phyloP scores from a whole-genome alignment of 148 eudicot species.

The Rhododendron mucronatum region DNA sequence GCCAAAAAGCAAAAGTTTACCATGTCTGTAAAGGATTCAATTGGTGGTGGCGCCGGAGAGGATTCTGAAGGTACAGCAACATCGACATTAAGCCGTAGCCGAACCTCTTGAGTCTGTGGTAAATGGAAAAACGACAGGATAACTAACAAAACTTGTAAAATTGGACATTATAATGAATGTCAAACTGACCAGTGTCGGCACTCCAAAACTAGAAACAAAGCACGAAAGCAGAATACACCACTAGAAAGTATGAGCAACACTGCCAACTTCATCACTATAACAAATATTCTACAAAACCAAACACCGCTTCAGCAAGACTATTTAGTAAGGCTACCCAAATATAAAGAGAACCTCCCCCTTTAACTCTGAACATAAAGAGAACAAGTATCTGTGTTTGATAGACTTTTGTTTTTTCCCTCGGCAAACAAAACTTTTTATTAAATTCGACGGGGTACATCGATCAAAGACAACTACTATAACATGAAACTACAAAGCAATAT shows the following conservation, averaged over 20 bases:
- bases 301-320: not conserved
- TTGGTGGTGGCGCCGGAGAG: slow-evolving; percentile 35
- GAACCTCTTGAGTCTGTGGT: slow-evolving; percentile 42
- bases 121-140: slow-evolving; percentile 4
- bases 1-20: slow-evolving; percentile 11
- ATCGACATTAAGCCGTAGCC: slow-evolving; percentile 46
- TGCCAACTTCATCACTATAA: not conserved
- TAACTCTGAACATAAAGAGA: not conserved
- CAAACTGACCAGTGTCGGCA: not conserved
- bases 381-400: not conserved
- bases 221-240: not conserved
- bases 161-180: not conserved
- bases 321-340: not conserved
- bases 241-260: not conserved
- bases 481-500: no score
- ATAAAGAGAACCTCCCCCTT: not conserved
- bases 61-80: slow-evolving; percentile 37
- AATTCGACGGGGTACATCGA: no score
- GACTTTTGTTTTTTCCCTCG: no score
- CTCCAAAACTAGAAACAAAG: not conserved
- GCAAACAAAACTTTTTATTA: no score
- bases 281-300: not conserved
- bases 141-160: not conserved
- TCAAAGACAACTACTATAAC: no score
- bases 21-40: slow-evolving; percentile 50